phyloP scores from a whole-genome alignment of 805 yeast genomes.

The Kodamaea nitidulidarum region DNA sequence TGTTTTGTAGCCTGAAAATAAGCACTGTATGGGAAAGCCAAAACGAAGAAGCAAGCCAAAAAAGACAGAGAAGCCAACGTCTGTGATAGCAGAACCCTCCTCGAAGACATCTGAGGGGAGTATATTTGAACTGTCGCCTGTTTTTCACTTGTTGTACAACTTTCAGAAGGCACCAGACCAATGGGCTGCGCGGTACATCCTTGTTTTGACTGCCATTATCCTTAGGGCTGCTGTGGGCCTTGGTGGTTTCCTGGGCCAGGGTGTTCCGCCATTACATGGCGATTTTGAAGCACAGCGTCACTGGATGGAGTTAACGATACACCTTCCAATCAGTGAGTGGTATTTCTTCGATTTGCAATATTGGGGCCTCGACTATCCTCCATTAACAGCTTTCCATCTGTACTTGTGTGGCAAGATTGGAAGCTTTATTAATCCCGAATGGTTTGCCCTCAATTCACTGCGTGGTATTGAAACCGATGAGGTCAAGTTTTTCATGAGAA shows the following conservation, averaged over 20 bases:
- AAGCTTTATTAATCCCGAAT: slow-evolving; percentile 50
- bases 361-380: slow-evolving; percentile 98
- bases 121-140: slow-evolving; percentile 54
- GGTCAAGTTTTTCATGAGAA: slow-evolving; percentile 81
- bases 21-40: slow-evolving; percentile 9
- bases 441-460: slow-evolving; percentile 75
- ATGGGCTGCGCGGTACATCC: slow-evolving; percentile 83
- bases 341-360: slow-evolving; percentile 83
- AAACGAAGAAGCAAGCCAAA: slow-evolving; percentile 9
- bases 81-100: not conserved
- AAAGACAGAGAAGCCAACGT: slow-evolving; percentile 5
- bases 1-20: not conserved
- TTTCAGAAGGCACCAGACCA: slow-evolving; percentile 80
- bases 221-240: slow-evolving; percentile 82
- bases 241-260: slow-evolving; percentile 79
- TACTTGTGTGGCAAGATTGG: slow-evolving; percentile 77
- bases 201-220: slow-evolving; percentile 67
- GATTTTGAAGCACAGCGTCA: slow-evolving; percentile 98
- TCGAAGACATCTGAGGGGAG: slow-evolving; percentile 5
- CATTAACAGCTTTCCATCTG: slow-evolving; percentile 91
- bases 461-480: slow-evolving; percentile 69
- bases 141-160: slow-evolving; percentile 72
- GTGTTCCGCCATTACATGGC: slow-evolving; percentile 77
- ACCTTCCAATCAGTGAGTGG: slow-evolving; percentile 74
- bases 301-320: slow-evolving; percentile 90